phyloP scores from a whole-genome alignment of 768 basidiomycete genomes.

The Xerocomellus dryophilus region DNA sequence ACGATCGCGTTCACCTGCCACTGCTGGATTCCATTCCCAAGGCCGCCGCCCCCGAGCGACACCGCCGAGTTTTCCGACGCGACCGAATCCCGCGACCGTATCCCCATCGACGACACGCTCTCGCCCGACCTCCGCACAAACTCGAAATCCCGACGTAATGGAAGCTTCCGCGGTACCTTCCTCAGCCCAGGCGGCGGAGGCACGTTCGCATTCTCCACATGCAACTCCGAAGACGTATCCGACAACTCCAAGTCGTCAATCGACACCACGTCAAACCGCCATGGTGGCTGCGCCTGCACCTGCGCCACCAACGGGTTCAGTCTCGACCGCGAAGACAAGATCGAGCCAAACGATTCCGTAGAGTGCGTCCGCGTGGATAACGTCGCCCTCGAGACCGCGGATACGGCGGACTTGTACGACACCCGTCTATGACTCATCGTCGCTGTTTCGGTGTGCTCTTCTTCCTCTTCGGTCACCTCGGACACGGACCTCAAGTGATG shows the following conservation, averaged over 20 bases:
- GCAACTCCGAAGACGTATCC: conserved; percentile 62
- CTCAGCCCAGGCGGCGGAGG: conserved; percentile 52
- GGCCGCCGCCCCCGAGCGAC: conserved; percentile 39
- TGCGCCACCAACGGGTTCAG: conserved; percentile 34
- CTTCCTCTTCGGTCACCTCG: conserved; percentile 33
- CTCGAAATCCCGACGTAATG: conserved; percentile 76
- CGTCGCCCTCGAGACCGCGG: conserved; percentile 17
- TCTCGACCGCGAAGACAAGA: conserved; percentile 29
- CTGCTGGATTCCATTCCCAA: conserved; percentile 51
- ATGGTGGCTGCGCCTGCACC: conserved; percentile 43
- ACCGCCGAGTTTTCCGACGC: conserved; percentile 41
- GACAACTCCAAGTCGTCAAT: conserved; percentile 81
- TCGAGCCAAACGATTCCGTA: conserved; percentile 34
- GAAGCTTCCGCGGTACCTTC: conserved; percentile 56
- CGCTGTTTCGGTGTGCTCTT: conserved; percentile 18
- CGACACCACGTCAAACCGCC: conserved; percentile 69
- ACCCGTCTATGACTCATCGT: conserved; percentile 11
- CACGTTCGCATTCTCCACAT: conserved; percentile 32
- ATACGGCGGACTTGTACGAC: conserved; percentile 26
- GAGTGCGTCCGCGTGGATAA: conserved; percentile 32
- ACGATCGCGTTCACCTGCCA: conserved; percentile 83
- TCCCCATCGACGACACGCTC: conserved; percentile 78
- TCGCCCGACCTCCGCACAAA: conserved; percentile 68
- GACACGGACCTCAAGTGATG: conserved; percentile 31
- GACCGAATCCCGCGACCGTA: conserved; percentile 59